Conservation (phyloP, 75 land plant species). For the Larix kaempferi region DNA sequence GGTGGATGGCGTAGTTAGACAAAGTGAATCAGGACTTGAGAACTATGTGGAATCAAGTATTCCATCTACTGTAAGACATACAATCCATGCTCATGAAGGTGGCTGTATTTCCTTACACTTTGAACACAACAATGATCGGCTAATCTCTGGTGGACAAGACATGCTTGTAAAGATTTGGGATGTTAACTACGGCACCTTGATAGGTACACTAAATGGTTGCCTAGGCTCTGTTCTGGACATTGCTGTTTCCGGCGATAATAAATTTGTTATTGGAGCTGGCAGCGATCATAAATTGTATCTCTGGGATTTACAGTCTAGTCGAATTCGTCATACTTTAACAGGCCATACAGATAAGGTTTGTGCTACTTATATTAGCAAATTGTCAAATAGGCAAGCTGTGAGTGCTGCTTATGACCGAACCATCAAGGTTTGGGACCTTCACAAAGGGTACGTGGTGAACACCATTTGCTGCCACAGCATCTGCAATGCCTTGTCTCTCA, state of each 20-base stretch:
- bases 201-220: constrained; percentile 55
- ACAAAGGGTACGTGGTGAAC: constrained; percentile 73
- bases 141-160: constrained; percentile 90
- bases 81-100: constrained; percentile 77
- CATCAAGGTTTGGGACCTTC: constrained; percentile 91
- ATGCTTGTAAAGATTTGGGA: constrained; percentile 80
- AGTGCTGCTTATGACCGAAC: constrained; percentile 91
- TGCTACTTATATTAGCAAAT: constrained; percentile 77
- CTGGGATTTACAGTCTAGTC: constrained; percentile 77
- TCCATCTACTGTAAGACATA: constrained; percentile 57
- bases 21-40: constrained; percentile 78
- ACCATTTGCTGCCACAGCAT: constrained; percentile 79
- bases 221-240: constrained; percentile 88
- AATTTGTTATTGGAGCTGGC: constrained; percentile 75
- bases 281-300: constrained; percentile 81
- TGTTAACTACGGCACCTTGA: constrained; percentile 37
- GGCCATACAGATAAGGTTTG: constrained; percentile 91
- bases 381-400: constrained; percentile 52
- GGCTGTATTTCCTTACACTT: constrained; percentile 70
- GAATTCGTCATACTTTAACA: constrained; percentile 84
- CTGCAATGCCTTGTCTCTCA: constrained; percentile 81
- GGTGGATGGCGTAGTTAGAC: constrained; percentile 90
- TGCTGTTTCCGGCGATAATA: constrained; percentile 73
- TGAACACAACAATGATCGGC: constrained; percentile 48
- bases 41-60: constrained; percentile 51